Evolutionary conservation across 169 alveolate genomes (phyloP), one percentile per base, ranked within the genome.

Genomic region (Plasmodium gonderi): DNA sequence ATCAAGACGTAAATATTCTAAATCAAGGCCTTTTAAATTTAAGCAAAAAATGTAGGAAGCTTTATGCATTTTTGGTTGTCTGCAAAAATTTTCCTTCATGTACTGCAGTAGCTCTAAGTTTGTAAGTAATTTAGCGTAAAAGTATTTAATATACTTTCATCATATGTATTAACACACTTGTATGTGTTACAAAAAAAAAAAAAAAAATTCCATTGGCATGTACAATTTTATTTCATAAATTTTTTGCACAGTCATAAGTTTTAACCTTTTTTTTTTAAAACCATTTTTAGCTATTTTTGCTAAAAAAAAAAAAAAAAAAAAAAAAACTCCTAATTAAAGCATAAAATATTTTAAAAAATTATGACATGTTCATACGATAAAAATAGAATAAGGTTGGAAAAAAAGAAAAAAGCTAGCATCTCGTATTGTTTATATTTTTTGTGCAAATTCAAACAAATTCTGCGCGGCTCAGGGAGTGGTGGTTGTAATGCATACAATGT

Each of bases 21-120:
- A 87, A 87, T 74, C 90, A 23, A 87, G 69, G n/a, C 89, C 93
- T 47, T 83, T 83, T 76, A 83, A 83, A 83, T 83, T 83, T 45
- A 83, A 49, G 44, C 75, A 49, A 20, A 68, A 68, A 69, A 14
- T 45, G 31, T 83, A 76, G 64, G 12, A 77, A 17, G 12, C 72
- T 29, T 60, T 60, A 60, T 36, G n/a, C n/a, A n/a, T n/a, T 17
- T 60, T 23, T 60, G 36, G 17, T 4, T 60, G 38, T 5, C 72
- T 60, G n/a, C 26, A 23, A 36, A n/a, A 36, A 11, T 36, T 14
- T 23, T 60, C 23, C 33, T 8, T 54, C 72, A 23, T 60, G 17
- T 20, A 23, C 72, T 60, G 26, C 6, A 20, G 72, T 23, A 3
- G 72, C 38, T 29, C 33, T n/a, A 60, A 60, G 26, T 36, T 60